Conservation (phyloP, 2,329 filamentous ascomycete species). For the Sporothrix luriei region DNA sequence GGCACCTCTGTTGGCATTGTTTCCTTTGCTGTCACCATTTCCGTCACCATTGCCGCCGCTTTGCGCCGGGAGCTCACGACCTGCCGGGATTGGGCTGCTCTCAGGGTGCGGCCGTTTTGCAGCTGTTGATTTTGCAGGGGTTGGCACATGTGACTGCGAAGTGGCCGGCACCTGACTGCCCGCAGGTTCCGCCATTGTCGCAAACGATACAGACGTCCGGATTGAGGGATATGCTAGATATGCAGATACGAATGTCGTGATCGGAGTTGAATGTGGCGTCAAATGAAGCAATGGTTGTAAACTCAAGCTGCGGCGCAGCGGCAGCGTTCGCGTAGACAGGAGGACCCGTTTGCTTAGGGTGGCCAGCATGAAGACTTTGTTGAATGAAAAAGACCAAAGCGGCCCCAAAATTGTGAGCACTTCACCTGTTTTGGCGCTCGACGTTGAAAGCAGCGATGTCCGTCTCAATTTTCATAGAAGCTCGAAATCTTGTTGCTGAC, state of each 20-base stretch:
- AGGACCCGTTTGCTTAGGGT: constrained; percentile 11
- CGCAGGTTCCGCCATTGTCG: constrained; percentile 1
- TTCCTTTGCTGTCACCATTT: constrained; percentile 30
- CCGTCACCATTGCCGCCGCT: constrained; percentile 33
- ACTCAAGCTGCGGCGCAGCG: neutral
- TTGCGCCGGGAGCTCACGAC: neutral
- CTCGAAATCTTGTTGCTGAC: constrained; percentile 26
- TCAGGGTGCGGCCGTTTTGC: constrained; percentile 32
- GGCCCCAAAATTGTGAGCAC: neutral
- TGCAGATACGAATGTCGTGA: constrained; percentile 23
- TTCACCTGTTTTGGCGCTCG: neutral
- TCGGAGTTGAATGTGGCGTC: constrained; percentile 19
- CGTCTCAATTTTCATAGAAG: constrained; percentile 23
- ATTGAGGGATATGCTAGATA: neutral
- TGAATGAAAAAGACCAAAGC: neutral
- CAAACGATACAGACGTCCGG: neutral
- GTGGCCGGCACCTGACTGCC: neutral
- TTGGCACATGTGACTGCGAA: neutral
- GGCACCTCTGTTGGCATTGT: neutral
- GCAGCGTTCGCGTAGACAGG: neutral
- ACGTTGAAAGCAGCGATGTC: neutral
- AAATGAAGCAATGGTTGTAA: constrained; percentile 11
- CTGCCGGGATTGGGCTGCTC: constrained; percentile 24
- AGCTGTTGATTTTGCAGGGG: neutral
- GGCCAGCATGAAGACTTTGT: constrained; percentile 7